Base-by-base conservation (phyloP, 2,329 filamentous ascomycete species). In the Capronia epimyces region DNA sequence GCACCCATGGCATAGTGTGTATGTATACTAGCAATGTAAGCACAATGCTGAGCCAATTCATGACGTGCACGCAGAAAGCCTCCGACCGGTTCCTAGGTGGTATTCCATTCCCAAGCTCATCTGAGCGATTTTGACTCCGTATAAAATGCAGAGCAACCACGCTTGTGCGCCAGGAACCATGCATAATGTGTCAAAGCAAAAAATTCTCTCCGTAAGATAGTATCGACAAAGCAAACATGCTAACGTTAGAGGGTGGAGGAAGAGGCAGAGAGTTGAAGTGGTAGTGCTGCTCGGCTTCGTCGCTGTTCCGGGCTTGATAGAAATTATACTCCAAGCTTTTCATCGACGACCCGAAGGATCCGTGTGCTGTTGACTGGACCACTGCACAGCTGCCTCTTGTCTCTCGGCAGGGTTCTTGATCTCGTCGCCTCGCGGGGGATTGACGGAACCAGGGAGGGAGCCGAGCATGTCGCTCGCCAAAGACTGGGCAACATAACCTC, bases 381-480 rank as follows among this genome's bases (percentile, higher is more conserved):
- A 58, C 15, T 52, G 53, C 2, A 52, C 24, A 22, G 49, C 36
- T 16, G 52, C 55, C 40, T 56, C 51, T 36, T 56, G 66, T 50
- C 61, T 60, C 3, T 67, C 65, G 43, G 66, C 61, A 12, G 69
- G 66, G n/a, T 65, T 65, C 55, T 74, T 74, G 37, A 71, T 65
- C 36, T 72, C 70, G 48, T 71, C 69, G 18, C 62, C 51, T 46
- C 55, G 51, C 34, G 31, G 29, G 37, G 43, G 50, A 43, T 21
- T 60, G 56, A 47, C 60, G 51, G 50, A 58, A 58, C 58, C 57
- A 12, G 70, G 70, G 8, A 72, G 59, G 40, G 72, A 65, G 29
- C 69, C 70, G 56, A 69, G 70, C 52, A 75, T 67, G 47, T 74
- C 70, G 10, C 67, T 66, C 1, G 71, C 70, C 16, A 75, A 63